Evolutionary conservation across 2,329 filamentous ascomycete species (phyloP), one percentile per base, ranked within the genome.

Genomic region (Clarireedia monteithiana): DNA sequence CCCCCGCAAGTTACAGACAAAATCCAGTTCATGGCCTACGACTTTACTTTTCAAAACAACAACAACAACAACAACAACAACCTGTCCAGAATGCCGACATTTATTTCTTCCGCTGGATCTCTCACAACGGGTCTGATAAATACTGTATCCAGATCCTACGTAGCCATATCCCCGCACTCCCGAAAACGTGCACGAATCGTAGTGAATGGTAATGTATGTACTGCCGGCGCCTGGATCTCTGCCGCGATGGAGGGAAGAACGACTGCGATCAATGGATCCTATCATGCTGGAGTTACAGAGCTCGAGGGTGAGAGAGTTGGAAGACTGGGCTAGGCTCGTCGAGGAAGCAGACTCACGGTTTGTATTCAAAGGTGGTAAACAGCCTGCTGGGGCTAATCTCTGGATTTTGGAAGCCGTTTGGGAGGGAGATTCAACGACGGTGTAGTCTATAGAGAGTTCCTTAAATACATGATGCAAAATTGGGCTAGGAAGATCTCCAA

Each of bases 91-190:
- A 39, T 12, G 76, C 73, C 5, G 72, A 73, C 27, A 67, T 76
- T 12, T 78, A 76, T 64, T 67, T 77, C 53, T 66, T 78, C 53
- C 72, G 74, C 17, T 69, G 70, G 64, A 75, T 78, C 50, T 65
- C 79, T 30, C 76, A 78, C 60, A 73, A 77, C 63, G 77, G 74
- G 73, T 70, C 74, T 0, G 72, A 77, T 26, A 67, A 68, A n/a
- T 67, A 73, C 48, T 64, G 63, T 1, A 60, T 69, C 15, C 60
- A 61, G 38, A 74, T 75, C 44, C 63, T 70, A 6, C 66, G 65
- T 30, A 69, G 64, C 10, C 60, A 77, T 20, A 60, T 73, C 0
- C 73, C 74, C 0, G 69, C 73, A 27, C 58, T 77, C 56, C 70
- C 70, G 74, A 59, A 64, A 71, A 9, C 68, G 75, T 39, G 66